phyloP scores from a whole-genome alignment of 768 basidiomycete species.

The Leccinum uliginosum region DNA sequence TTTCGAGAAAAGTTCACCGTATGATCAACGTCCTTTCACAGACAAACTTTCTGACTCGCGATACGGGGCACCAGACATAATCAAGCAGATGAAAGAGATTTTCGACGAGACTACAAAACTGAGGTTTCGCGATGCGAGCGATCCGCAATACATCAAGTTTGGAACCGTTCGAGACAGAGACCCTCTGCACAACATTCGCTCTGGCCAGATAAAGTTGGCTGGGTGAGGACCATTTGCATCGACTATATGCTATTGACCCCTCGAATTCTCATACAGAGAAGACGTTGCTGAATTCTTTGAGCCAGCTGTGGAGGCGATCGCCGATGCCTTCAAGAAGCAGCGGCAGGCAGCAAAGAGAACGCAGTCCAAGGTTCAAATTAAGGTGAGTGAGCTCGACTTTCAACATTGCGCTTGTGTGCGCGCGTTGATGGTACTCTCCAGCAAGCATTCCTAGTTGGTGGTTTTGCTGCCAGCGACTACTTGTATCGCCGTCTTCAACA shows the following conservation, averaged over 20 bases:
- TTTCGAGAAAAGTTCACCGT: neutral
- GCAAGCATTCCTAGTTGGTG: slow-evolving; percentile 45
- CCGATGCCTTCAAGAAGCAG: slow-evolving; percentile 32
- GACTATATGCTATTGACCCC: neutral
- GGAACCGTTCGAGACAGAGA: slow-evolving; percentile 36
- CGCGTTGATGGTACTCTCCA: neutral
- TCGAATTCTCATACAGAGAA: slow-evolving; percentile 16
- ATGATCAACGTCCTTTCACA: slow-evolving; percentile 6
- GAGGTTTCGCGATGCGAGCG: slow-evolving; percentile 34
- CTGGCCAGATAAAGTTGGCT: slow-evolving; percentile 34
- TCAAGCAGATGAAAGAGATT: slow-evolving; percentile 28
- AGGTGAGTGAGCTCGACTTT: neutral
- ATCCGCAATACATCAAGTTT: slow-evolving; percentile 37
- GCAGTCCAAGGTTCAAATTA: slow-evolving; percentile 23
- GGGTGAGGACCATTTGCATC: slow-evolving; percentile 26
- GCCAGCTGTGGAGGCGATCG: slow-evolving; percentile 36
- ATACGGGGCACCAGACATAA: slow-evolving; percentile 26
- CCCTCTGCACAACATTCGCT: slow-evolving; percentile 27
- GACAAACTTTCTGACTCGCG: slow-evolving; percentile 28
- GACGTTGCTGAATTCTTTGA: slow-evolving; percentile 40
- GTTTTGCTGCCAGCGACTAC: slow-evolving; percentile 47
- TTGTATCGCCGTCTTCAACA: slow-evolving; percentile 39
- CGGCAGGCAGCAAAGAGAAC: slow-evolving; percentile 12
- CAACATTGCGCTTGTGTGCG: neutral
- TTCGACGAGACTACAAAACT: slow-evolving; percentile 37